phyloP scores from a whole-genome alignment of 2,329 filamentous ascomycete species.

The Endoconidiophora laricicola region DNA sequence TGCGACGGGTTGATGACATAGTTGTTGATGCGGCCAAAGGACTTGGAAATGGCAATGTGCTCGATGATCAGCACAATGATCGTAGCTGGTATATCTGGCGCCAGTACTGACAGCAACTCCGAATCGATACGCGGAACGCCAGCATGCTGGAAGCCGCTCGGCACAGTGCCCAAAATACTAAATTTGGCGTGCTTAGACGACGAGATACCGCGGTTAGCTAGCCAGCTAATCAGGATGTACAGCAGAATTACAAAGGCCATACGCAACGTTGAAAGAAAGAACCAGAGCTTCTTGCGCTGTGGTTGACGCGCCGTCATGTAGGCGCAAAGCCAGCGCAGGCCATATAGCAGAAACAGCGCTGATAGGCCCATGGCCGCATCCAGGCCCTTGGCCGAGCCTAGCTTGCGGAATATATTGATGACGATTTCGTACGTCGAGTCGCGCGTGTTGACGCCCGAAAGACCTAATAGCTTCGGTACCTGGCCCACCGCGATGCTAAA shows the following conservation, averaged over 20 bases:
- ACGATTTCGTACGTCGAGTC: conserved; percentile 32
- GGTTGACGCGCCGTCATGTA: conserved; percentile 51
- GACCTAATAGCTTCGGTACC: conserved; percentile 33
- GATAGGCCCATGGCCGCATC: conserved; percentile 62
- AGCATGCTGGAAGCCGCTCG: conserved; percentile 59
- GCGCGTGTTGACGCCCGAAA: conserved; percentile 32
- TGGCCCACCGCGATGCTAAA: conserved; percentile 35
- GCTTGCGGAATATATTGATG: conserved; percentile 31
- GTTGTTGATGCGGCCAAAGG: conserved; percentile 65
- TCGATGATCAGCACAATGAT: conserved; percentile 81
- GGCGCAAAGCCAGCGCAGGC: conserved; percentile 46
- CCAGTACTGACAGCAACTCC: conserved; percentile 50
- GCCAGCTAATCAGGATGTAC: conserved; percentile 61
- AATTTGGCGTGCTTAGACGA: conserved; percentile 38
- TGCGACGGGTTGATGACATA: conserved; percentile 68
- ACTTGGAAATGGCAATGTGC: conserved; percentile 71
- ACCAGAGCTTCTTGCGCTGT: conserved; percentile 50
- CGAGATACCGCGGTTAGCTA: conserved; percentile 45
- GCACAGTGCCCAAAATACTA: conserved; percentile 46
- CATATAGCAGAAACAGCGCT: conserved; percentile 50
- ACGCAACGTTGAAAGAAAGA: conserved; percentile 62
- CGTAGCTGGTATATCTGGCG: conserved; percentile 59
- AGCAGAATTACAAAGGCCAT: conserved; percentile 68
- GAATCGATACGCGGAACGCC: conserved; percentile 52
- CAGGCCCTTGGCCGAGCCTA: conserved; percentile 32